phyloP scores from a whole-genome alignment of 2,329 filamentous ascomycete genomes.

The Pseudogymnoascus sp. region DNA sequence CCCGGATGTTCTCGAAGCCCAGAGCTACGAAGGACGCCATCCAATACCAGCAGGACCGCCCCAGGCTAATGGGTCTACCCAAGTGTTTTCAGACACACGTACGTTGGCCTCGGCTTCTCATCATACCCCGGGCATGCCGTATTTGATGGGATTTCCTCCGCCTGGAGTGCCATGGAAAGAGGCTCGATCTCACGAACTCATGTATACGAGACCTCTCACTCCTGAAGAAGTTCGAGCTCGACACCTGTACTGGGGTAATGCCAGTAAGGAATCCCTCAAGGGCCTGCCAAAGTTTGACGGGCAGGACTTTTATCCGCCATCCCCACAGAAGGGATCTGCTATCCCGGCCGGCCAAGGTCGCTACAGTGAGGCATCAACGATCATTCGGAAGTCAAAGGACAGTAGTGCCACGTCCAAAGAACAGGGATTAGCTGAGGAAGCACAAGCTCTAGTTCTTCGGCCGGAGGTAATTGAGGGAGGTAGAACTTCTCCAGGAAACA shows the following conservation, averaged over 20 bases:
- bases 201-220: conserved; percentile 48
- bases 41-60: not conserved
- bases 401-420: not conserved
- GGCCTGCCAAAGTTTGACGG: conserved; percentile 56
- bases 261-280: conserved; percentile 40
- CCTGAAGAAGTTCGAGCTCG: conserved; percentile 50
- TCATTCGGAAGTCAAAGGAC: conserved; percentile 12
- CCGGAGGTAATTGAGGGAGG: not conserved
- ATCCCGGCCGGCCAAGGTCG: conserved; percentile 5
- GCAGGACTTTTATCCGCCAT: conserved; percentile 54
- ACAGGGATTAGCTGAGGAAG: conserved; percentile 13
- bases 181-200: conserved; percentile 40
- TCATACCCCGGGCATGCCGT: not conserved
- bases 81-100: not conserved
- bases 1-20: not conserved
- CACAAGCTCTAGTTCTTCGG: conserved; percentile 10
- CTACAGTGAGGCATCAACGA: conserved; percentile 9
- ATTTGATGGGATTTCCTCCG: conserved; percentile 12
- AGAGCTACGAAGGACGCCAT: not conserved
- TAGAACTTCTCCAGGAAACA: not conserved
- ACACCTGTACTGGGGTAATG: conserved; percentile 52
- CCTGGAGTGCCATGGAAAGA: conserved; percentile 25
- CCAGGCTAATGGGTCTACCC: not conserved
- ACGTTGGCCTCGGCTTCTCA: not conserved
- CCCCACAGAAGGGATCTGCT: conserved; percentile 36